These are phyloP conservation scores for Penicillium psychrosexuale DNA, from an alignment of 2,329 filamentous ascomycete genomes.

Conservation along the genomic window DNA sequence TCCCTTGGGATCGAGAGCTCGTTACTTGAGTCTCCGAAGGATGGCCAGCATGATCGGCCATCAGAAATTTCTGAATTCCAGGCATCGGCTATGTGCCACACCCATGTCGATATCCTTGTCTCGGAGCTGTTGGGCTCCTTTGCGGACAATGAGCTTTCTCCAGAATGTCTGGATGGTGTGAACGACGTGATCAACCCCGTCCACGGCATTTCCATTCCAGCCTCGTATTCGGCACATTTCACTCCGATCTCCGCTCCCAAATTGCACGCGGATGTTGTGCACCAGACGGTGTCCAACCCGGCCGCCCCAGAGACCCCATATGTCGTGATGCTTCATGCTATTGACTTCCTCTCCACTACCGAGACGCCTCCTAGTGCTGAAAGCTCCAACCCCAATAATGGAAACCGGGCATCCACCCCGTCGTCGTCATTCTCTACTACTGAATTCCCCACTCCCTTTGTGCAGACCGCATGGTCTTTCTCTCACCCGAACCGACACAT, in stretches of 20 bases:
- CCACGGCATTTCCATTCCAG: slow-evolving; percentile 88
- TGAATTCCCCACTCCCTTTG: slow-evolving; percentile 37
- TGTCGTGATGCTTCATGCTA: slow-evolving; percentile 86
- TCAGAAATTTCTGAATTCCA: slow-evolving; percentile 43
- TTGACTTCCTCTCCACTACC: slow-evolving; percentile 77
- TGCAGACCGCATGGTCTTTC: slow-evolving; percentile 47
- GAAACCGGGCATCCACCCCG: slow-evolving; percentile 27
- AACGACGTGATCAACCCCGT: slow-evolving; percentile 78
- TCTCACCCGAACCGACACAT: slow-evolving; percentile 43
- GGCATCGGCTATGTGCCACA: slow-evolving; percentile 31
- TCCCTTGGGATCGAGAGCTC: slow-evolving; percentile 32
- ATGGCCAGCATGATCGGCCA: slow-evolving; percentile 30
- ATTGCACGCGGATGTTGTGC: slow-evolving; percentile 74
- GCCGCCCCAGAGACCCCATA: slow-evolving; percentile 86
- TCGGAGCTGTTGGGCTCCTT: slow-evolving; percentile 92
- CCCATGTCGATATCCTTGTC: slow-evolving; percentile 77
- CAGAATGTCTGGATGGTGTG: slow-evolving; percentile 93
- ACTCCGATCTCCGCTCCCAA: slow-evolving; percentile 88
- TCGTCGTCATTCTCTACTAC: slow-evolving; percentile 28
- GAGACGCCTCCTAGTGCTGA: slow-evolving; percentile 39
- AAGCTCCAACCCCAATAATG: slow-evolving; percentile 19
- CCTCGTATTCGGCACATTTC: slow-evolving; percentile 88
- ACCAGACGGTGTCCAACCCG: slow-evolving; percentile 59
- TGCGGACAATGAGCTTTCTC: slow-evolving; percentile 93
- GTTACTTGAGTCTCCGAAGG: slow-evolving; percentile 20